phyloP scores from a whole-genome alignment of 148 eudicot genomes.

The Camellia granthamiana region DNA sequence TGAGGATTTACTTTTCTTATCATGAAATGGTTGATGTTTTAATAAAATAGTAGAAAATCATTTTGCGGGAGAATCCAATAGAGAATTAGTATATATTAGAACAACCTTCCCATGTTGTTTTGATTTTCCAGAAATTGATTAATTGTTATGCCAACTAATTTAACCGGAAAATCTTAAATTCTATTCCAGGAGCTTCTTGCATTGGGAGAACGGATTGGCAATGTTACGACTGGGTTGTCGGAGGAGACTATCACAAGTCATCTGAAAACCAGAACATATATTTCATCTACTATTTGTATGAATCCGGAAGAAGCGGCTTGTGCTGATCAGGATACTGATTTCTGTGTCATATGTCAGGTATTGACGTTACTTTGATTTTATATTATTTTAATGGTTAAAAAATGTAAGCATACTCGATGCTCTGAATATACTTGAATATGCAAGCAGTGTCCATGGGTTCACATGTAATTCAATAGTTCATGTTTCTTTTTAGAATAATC shows the following conservation, averaged over 20 bases:
- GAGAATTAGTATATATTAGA: neutral
- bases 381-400: neutral
- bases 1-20: conserved; percentile 1
- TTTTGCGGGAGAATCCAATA: neutral
- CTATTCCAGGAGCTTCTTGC: conserved; percentile 91
- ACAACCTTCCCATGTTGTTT: neutral
- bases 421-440: neutral
- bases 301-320: conserved; percentile 50
- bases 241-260: conserved; percentile 56
- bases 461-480: neutral
- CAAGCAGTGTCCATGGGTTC: too few relatives aligned
- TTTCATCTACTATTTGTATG: conserved; percentile 33
- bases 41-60: too few relatives aligned
- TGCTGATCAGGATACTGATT: conserved; percentile 51
- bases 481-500: neutral
- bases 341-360: conserved; percentile 95
- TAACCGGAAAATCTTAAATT: neutral
- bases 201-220: conserved; percentile 86
- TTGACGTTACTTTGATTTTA: neutral
- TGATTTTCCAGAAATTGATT: neutral
- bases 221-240: conserved; percentile 69
- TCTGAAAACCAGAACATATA: conserved; percentile 52
- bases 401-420: neutral
- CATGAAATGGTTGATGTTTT: neutral
- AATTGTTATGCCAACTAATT: neutral